A percentile compares a stretch with the other conserved stretches of the same genome.
Conservation (phyloP, 768 basidiomycete species). For the Tylopilus cervinicoccineus region DNA sequence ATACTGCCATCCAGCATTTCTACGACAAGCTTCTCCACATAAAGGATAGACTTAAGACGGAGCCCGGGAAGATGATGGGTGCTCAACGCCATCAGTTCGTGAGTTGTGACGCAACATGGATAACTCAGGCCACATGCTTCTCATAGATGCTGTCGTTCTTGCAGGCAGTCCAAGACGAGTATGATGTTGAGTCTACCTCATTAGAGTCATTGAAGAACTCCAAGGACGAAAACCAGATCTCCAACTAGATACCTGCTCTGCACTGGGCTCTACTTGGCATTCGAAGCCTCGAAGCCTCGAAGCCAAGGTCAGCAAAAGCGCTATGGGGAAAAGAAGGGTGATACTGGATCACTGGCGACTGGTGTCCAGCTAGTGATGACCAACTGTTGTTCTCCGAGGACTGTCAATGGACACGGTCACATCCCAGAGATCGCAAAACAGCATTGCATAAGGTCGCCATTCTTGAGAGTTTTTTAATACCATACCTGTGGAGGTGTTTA, state of each 20-base stretch:
- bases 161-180: constrained; percentile 53
- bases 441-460: no score
- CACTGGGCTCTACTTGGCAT: not conserved
- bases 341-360: no score
- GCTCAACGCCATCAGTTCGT: constrained; percentile 71
- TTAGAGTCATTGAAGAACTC: not conserved
- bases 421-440: no score
- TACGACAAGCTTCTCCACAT: constrained; percentile 82
- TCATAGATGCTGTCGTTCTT: constrained; percentile 64
- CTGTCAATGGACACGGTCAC: no score
- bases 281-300: not conserved
- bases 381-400: no score
- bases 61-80: constrained; percentile 62
- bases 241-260: not conserved
- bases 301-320: no score
- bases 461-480: no score
- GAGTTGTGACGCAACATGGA: constrained; percentile 15
- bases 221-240: not conserved
- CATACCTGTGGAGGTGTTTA: no score
- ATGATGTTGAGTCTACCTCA: constrained; percentile 15
- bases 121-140: not conserved
- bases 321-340: no score
- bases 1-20: constrained; percentile 76
- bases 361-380: no score
- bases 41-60: constrained; percentile 71